Base-by-base conservation (phyloP, 1,284 basidiomycete genomes). In the Puccinia hordei region DNA sequence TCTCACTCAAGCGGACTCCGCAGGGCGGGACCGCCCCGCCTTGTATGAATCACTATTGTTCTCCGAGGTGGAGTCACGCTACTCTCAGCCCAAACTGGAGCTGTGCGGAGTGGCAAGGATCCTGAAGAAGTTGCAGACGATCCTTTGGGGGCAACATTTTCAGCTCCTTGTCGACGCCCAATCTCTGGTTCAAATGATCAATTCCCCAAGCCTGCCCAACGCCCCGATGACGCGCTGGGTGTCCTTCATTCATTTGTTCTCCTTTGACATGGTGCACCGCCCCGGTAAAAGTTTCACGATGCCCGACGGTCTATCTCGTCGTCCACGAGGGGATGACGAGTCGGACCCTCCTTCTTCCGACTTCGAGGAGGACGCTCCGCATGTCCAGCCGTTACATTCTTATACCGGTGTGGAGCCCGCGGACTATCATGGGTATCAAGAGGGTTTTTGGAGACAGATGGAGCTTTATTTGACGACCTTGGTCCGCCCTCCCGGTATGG, bases 61-160 rank as follows among this genome's bases (percentile, higher is more conserved):
- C n/a, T 57, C 65, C 13, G 15, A 49, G 4, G 61, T 77, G n/a
- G 65, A 77, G 24, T 77, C 75, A 2, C 30, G 38, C 22, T 77
- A 77, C 33, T 77, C 75, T n/a, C 75, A 77, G 22, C 63, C 75
- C 12, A 77, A 77, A 44, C 38, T 77, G n/a, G 65, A 77, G 24
- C 49, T 77, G 2, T 77, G 75, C 55, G 75, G 75, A 35, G 75
- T 66, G n/a, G 75, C 63, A 3, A 55, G 49, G 13, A 69, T 77
- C 8, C n/a, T 77, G 2, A 69, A 57, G 35, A 76, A 77, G 30
- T 24, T 68, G 0, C 44, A 77, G 33, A 68, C 35, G 19, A 24
- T 46, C 1, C 22, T 77, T 1, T 77, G 74, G 74, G 61, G 63
- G 3, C 61, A 77, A 35, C 38, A 77, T 33, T 66, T 77, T 30